Evolutionary conservation across 305 asterid species (phyloP).

Genomic region (Vinca major): DNA sequence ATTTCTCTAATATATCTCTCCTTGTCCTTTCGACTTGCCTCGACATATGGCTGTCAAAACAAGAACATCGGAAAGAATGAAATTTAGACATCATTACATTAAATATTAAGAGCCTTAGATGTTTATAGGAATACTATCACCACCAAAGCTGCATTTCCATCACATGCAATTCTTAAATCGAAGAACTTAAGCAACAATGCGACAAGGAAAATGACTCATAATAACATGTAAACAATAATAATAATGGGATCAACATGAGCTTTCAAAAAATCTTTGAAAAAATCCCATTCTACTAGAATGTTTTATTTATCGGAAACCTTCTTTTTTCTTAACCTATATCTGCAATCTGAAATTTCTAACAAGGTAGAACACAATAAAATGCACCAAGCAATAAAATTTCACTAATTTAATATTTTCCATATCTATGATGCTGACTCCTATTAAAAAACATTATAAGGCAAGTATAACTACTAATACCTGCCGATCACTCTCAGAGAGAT

Average conservation of each 20-base stretch:
- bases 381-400: background rate
- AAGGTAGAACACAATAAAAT: background rate
- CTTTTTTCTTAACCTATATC: background rate
- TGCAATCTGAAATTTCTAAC: background rate
- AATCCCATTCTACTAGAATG: background rate
- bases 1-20: conserved; percentile 43
- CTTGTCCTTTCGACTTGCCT: conserved; percentile 51
- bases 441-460: background rate
- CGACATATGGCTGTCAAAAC: conserved; percentile 44
- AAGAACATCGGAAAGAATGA: background rate
- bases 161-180: no score
- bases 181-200: background rate
- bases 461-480: conserved; percentile 53
- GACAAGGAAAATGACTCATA: background rate
- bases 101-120: background rate
- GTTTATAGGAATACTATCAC: background rate
- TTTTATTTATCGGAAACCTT: background rate
- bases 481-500: conserved; percentile 37
- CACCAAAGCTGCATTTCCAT: background rate
- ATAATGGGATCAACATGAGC: background rate
- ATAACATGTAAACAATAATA: background rate
- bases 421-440: background rate
- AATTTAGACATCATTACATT: background rate
- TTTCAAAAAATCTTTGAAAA: background rate
- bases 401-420: background rate